Evolutionary conservation across 768 basidiomycete species (phyloP).

Genomic region (Postia placenta): DNA sequence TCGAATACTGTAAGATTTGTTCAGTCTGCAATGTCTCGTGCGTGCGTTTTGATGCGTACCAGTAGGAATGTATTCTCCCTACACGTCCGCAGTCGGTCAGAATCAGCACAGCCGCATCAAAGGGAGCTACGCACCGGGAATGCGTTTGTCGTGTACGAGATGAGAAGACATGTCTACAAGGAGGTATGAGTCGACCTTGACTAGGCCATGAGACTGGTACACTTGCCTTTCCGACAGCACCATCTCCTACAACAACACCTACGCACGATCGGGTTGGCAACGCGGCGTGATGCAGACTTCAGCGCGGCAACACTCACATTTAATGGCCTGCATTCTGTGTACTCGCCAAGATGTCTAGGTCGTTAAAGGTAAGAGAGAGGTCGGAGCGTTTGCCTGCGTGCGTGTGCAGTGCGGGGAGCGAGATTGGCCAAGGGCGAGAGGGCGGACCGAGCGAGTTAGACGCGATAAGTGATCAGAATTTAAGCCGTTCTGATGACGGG

Average conservation of each 20-base stretch:
- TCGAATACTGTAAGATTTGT: slow-evolving; percentile 74
- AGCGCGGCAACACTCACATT: slow-evolving; percentile 63
- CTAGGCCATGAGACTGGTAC: too few relatives aligned
- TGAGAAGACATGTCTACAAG: slow-evolving; percentile 89
- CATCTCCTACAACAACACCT: slow-evolving; percentile 99
- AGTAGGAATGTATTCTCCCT: slow-evolving; percentile 98
- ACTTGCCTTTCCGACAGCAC: slow-evolving; percentile 94
- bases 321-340: slow-evolving; percentile 78
- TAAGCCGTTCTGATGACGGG: not conserved
- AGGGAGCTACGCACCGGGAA: slow-evolving; percentile 65
- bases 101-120: slow-evolving; percentile 6
- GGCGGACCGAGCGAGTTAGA: slow-evolving; percentile 1
- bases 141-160: slow-evolving; percentile 98
- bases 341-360: slow-evolving; percentile 19
- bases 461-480: slow-evolving; percentile 9
- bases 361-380: not conserved
- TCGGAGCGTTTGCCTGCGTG: not conserved
- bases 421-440: too few relatives aligned
- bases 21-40: not conserved
- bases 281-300: not conserved
- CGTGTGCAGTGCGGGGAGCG: not conserved
- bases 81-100: slow-evolving; percentile 11
- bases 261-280: slow-evolving; percentile 14
- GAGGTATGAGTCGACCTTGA: slow-evolving; percentile 16
- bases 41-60: slow-evolving; percentile 36